Evolutionary conservation across 305 asterid genomes (phyloP).

Genomic region (Solanum aculeatissimum): DNA sequence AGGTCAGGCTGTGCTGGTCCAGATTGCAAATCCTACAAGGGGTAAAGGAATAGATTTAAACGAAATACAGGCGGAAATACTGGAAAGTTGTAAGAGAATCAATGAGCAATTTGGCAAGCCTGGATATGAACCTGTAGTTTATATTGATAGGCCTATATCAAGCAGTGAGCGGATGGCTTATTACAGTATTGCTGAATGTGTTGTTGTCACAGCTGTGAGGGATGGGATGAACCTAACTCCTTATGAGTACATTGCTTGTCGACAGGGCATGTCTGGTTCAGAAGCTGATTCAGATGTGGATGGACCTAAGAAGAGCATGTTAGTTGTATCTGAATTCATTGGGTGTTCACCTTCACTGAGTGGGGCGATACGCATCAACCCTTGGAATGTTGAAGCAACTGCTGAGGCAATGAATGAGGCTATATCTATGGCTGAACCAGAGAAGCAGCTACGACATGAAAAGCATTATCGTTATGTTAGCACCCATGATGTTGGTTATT

Average conservation of each 20-base stretch:
- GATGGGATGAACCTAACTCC: constrained; percentile 96
- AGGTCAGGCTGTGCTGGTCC: constrained; percentile 77
- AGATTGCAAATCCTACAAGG: constrained; percentile 76
- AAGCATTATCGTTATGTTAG: constrained; percentile 89
- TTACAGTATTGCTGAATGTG: constrained; percentile 87
- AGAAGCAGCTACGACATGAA: constrained; percentile 81
- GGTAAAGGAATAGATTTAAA: constrained; percentile 68
- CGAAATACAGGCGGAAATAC: constrained; percentile 58
- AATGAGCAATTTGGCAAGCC: constrained; percentile 57
- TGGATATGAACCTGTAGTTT: constrained; percentile 72
- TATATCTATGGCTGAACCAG: constrained; percentile 66
- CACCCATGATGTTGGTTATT: constrained; percentile 75
- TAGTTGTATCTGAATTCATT: constrained; percentile 81
- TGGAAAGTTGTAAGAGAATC: constrained; percentile 61
- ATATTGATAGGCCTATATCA: constrained; percentile 47
- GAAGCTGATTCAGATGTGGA: constrained; percentile 36
- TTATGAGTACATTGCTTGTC: constrained; percentile 76
- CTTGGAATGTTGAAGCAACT: constrained; percentile 88
- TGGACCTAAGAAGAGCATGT: constrained; percentile 82
- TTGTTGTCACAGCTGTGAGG: constrained; percentile 84
- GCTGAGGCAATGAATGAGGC: constrained; percentile 91
- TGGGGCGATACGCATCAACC: constrained; percentile 90
- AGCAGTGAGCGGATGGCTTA: constrained; percentile 81
- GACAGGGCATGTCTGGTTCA: constrained; percentile 66
- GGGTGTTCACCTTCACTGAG: constrained; percentile 93